Evolutionary conservation across 2,329 filamentous ascomycete genomes (phyloP).

Genomic region (Fusarium sp.): DNA sequence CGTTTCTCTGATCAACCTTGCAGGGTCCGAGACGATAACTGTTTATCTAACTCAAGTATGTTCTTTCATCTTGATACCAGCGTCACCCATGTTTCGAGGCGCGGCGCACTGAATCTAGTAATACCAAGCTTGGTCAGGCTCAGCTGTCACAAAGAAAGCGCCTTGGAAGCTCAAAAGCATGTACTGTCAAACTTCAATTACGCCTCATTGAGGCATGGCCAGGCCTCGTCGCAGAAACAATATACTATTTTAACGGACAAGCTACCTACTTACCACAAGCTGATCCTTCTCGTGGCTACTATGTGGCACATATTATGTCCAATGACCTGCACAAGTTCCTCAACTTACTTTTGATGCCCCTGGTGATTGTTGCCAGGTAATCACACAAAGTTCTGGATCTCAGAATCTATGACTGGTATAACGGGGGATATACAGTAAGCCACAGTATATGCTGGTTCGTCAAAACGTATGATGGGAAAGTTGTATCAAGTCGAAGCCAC

Average conservation of each 20-base stretch:
- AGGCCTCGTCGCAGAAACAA: background rate
- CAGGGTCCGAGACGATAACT: constrained; percentile 1
- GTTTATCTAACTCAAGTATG: constrained; percentile 11
- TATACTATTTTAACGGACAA: background rate
- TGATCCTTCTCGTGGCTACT: background rate
- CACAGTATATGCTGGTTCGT: background rate
- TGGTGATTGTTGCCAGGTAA: background rate
- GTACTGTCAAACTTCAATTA: background rate
- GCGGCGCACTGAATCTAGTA: background rate
- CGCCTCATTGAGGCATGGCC: background rate
- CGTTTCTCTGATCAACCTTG: constrained; percentile 19
- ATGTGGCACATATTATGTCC: background rate
- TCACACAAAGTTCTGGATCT: background rate
- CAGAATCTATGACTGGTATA: background rate
- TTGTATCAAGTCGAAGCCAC: background rate
- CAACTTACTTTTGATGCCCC: background rate
- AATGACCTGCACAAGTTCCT: background rate
- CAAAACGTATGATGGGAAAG: background rate
- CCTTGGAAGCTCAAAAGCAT: background rate
- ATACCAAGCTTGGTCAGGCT: background rate
- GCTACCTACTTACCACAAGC: background rate
- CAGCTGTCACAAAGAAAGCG: background rate
- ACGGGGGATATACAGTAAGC: background rate
- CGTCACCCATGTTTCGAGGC: background rate
- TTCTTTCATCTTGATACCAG: background rate